These are phyloP conservation scores for Crucibulum laeve DNA, from an alignment of 768 basidiomycete genomes.

Conservation along the genomic window DNA sequence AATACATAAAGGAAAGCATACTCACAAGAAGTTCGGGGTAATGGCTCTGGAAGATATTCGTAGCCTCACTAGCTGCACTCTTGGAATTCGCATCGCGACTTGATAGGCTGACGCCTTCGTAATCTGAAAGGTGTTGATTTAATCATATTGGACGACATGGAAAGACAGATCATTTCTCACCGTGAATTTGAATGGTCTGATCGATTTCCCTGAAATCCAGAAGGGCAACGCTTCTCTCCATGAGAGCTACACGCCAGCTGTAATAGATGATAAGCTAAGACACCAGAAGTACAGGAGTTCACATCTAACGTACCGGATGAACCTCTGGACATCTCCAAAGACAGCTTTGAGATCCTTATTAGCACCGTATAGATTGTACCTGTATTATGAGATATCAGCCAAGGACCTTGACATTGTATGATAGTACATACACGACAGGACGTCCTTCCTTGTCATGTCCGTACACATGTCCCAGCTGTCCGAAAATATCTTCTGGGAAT, in stretches of 20 bases:
- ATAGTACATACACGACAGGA: slow-evolving; percentile 59
- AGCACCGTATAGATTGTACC: slow-evolving; percentile 79
- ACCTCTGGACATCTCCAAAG: slow-evolving; percentile 74
- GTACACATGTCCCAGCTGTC: slow-evolving; percentile 55
- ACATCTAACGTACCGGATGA: slow-evolving; percentile 51
- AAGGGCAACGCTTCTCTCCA: slow-evolving; percentile 59
- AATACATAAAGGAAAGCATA: slow-evolving; percentile 1
- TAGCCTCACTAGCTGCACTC: slow-evolving; percentile 69
- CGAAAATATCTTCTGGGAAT: slow-evolving; percentile 62
- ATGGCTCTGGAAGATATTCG: slow-evolving; percentile 68
- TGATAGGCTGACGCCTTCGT: slow-evolving; percentile 64
- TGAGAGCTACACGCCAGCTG: slow-evolving; percentile 78
- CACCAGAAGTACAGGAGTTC: background rate
- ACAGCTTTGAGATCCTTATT: slow-evolving; percentile 60
- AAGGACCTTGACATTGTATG: background rate
- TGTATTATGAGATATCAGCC: slow-evolving; percentile 17
- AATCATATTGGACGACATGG: background rate
- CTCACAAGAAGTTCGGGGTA: slow-evolving; percentile 77
- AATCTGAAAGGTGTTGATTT: slow-evolving; percentile 42
- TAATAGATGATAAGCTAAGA: slow-evolving; percentile 9
- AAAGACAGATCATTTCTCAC: slow-evolving; percentile 18
- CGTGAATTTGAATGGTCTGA: slow-evolving; percentile 72
- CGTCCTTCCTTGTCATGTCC: slow-evolving; percentile 69
- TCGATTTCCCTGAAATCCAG: slow-evolving; percentile 75
- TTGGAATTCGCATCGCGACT: slow-evolving; percentile 74